Conservation (phyloP, 129 eudicot species). For the Scalesia atractyloides region DNA sequence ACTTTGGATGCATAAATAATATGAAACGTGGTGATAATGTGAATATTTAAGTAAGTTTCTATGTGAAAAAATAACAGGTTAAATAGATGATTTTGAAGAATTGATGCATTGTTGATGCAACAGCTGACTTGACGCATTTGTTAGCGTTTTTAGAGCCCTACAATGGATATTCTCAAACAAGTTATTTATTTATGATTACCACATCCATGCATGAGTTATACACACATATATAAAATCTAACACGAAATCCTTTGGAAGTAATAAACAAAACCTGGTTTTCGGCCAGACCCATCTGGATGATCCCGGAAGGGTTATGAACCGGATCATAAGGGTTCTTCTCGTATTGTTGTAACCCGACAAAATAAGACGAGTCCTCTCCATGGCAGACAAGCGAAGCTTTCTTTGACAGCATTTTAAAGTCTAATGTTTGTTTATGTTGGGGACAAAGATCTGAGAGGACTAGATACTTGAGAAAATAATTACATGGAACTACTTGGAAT, state of each 20-base stretch:
- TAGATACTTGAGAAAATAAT: neutral
- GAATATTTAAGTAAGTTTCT: no score
- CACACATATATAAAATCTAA: no score
- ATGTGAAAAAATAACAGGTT: no score
- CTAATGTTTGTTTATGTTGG: conserved; percentile 14
- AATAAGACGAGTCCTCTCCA: conserved; percentile 70
- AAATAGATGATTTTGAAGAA: no score
- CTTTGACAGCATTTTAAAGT: conserved; percentile 50
- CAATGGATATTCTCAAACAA: no score
- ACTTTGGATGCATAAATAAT: no score
- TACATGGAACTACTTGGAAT: neutral
- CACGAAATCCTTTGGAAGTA: neutral
- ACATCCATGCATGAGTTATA: no score
- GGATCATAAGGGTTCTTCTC: conserved; percentile 56
- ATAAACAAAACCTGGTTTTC: conserved; percentile 60
- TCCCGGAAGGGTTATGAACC: conserved; percentile 54
- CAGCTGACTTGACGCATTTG: no score
- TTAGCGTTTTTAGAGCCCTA: no score
- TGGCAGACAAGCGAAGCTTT: conserved; percentile 48
- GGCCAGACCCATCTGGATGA: conserved; percentile 84
- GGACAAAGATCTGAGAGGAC: conserved; percentile 1
- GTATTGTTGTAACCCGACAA: conserved; percentile 63
- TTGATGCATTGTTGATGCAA: no score
- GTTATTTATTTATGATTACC: no score
- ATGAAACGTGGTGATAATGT: no score